Evolutionary conservation across 331 rosid genomes (phyloP).

Genomic region (Cydonia oblonga): DNA sequence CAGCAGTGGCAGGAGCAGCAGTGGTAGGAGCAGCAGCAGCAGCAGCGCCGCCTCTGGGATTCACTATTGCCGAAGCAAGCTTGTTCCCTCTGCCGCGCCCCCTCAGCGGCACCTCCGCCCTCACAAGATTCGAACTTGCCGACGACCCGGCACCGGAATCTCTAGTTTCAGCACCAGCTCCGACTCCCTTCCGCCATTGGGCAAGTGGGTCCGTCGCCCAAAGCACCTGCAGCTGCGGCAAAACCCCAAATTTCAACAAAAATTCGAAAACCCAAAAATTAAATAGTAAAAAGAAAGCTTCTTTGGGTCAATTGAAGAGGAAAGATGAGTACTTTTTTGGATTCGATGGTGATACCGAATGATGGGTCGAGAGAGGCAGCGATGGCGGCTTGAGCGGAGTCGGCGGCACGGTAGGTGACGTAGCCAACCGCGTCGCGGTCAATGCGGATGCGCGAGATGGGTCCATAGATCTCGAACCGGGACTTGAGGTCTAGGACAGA

Average conservation of each 20-base stretch:
- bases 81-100: slow-evolving; percentile 71
- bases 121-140: slow-evolving; percentile 30
- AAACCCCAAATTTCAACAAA: background rate
- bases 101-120: slow-evolving; percentile 70
- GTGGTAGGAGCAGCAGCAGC: background rate
- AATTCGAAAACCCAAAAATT: background rate
- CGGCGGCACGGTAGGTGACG: slow-evolving; percentile 52
- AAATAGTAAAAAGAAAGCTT: background rate
- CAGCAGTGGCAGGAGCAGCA: background rate
- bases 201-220: slow-evolving; percentile 71
- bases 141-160: slow-evolving; percentile 20
- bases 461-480: slow-evolving; percentile 88
- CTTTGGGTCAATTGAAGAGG: background rate
- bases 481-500: slow-evolving; percentile 87
- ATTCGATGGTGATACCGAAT: slow-evolving; percentile 56
- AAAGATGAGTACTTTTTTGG: slow-evolving; percentile 27
- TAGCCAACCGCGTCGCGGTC: slow-evolving; percentile 70
- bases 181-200: too few species aligned
- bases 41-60: slow-evolving; percentile 25
- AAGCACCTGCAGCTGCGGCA: slow-evolving; percentile 57
- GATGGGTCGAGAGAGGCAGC: slow-evolving; percentile 61
- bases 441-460: slow-evolving; percentile 84
- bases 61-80: slow-evolving; percentile 69
- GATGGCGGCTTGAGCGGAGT: slow-evolving; percentile 64
- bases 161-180: too few species aligned